Percentiles rank a stretch among this genome's conserved stretches.
Conservation (phyloP, 2,329 filamentous ascomycete genomes). For the Zarea fungicola region DNA sequence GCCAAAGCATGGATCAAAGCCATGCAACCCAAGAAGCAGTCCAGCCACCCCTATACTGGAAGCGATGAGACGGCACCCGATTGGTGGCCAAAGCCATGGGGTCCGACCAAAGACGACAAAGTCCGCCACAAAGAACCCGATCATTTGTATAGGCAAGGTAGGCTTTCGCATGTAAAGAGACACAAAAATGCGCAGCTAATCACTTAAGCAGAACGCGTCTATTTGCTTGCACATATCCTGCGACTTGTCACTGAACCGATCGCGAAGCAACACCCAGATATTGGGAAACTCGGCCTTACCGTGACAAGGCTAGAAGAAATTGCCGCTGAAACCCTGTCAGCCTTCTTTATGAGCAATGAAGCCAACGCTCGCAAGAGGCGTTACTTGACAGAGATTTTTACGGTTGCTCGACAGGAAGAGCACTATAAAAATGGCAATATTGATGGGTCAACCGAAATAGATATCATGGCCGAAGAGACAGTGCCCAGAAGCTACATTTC, state of each 20-base stretch:
- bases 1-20: constrained; percentile 71
- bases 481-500: constrained; percentile 42
- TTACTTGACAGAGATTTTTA: constrained; percentile 57
- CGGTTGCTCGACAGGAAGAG: constrained; percentile 53
- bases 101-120: constrained; percentile 43
- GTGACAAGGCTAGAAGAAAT: constrained; percentile 54
- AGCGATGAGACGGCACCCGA: constrained; percentile 56
- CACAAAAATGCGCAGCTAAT: not conserved
- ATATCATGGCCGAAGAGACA: constrained; percentile 49
- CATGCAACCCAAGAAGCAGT: constrained; percentile 73
- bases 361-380: constrained; percentile 50
- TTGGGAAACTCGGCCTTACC: constrained; percentile 48
- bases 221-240: constrained; percentile 56
- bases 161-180: constrained; percentile 15
- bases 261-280: constrained; percentile 43
- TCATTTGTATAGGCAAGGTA: constrained; percentile 64
- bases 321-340: constrained; percentile 51
- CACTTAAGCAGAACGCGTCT: constrained; percentile 46
- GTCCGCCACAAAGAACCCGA: constrained; percentile 69
- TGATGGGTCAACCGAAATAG: constrained; percentile 42
- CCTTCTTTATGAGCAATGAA: constrained; percentile 54
- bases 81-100: constrained; percentile 61
- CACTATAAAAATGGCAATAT: constrained; percentile 51
- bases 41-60: constrained; percentile 64
- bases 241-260: constrained; percentile 49